Base-by-base conservation (phyloP, 257 asterid genomes). In the Nemophila menziesii region DNA sequence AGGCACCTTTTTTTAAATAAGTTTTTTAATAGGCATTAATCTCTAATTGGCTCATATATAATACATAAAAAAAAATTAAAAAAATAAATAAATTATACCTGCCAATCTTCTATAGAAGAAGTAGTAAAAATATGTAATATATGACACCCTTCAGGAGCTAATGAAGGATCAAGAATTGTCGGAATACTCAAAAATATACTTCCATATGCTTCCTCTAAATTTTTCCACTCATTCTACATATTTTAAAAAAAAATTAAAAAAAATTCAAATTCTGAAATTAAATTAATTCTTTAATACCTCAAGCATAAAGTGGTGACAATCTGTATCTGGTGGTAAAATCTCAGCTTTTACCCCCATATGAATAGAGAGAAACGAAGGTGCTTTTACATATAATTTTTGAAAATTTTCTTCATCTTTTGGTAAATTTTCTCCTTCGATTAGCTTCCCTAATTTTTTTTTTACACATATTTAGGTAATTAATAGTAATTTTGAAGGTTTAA, bases 111-210 rank as follows among this genome's bases (percentile, higher is more conserved):
- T 29, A 90, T 83, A 22, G 92, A 61, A 44, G 94, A 79, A 44
- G 90, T 71, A 6, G 94, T 90, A 70, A 90, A 90, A 64, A 90
- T 69, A 67, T 90, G 98, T 61, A 90, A 94, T 72, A 81, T 81
- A 74, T 90, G 98, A 27, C 72, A 65, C 54, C 98, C 96, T 66
- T 79, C 80, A 39, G 98, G 96, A 57, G 98, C 98, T 54, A 90
- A 66, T 15, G 98, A 78, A 13, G 76, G 44, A 57, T 85, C 98
- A 33, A 90, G 94, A 57, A 85, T 72, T 4, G 98, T 90, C 42
- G 98, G 98, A 61, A 90, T 90, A 67, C 98, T 90, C 81, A 90
- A 67, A 70, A 85, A 85, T 66, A 90, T 81, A 61, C 98, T 90
- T 62, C 98, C 96, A 43, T 90, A 79, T 10, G 93, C 72, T 18